Evolutionary conservation across 1,284 basidiomycete genomes (phyloP), one percentile per base, ranked within the genome.

Genomic region (Phellinidium pouzarii): DNA sequence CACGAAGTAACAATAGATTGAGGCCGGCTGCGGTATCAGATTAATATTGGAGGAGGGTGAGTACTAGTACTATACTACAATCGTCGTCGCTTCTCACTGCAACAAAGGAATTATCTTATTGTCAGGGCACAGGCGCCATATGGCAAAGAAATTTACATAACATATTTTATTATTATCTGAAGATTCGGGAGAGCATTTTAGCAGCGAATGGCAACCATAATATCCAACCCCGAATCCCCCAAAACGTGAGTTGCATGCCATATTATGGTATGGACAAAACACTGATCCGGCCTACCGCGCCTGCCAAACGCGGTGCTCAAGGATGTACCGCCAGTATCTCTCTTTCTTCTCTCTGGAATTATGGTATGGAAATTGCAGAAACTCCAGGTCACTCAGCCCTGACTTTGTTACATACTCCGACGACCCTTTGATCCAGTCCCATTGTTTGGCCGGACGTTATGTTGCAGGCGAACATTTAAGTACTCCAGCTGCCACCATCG

Each of bases 351-450:
- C 25, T 38, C 46, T 29, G 50, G 50, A 44, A n/a, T 34, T 42
- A n/a, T n/a, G n/a, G n/a, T 50, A 41, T 50, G 19, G 48, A 50
- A 53, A 44, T 40, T 36, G 31, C 22, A 37, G 19, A 26, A 44
- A 53, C 25, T 19, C 23, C 36, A 53, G 34, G 44, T 22, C 26
- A 47, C 22, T 6, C 51, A 53, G 40, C 53, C 53, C 53, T 54
- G 53, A 54, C 14, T 37, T 50, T 20, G 44, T 49, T 48, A 54
- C 48, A 50, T 41, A 49, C 45, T 5, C 44, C 48, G 47, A 42
- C 40, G 42, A 49, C 53, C 53, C 47, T 50, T 49, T 54, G 47
- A 54, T 54, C 44, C 48, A 26, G 37, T 50, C 47, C 48, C 44
- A 50, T 25, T 45, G 17, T 45, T 44, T 44, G 14, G 19, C 49